Base-by-base conservation (phyloP, 805 yeast species). In the Vanderwaltozyma yarrowii region DNA sequence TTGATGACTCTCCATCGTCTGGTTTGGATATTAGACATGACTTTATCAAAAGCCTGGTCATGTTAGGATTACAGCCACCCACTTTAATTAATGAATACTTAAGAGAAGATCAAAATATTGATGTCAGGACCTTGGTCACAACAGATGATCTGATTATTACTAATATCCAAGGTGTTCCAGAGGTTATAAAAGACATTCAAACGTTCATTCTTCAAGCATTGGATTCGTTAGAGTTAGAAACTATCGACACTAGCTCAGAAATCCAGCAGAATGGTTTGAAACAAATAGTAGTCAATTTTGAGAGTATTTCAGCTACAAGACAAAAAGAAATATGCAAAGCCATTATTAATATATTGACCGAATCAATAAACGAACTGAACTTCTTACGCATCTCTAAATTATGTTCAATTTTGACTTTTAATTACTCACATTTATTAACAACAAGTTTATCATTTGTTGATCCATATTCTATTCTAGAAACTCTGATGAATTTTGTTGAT, bases 191-290 rank as follows among this genome's bases (percentile, higher is more conserved):
- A 14, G 63, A 65, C 35, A 39, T 66, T 14, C 38, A 52, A 9
- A 39, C 43, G 7, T 54, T 55, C 17, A 38, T 69, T 17, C 41
- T 43, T 8, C 44, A 44, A 5, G 41, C 54, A 3, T 34, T 59
- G 10, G 49, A 49, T 24, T 44, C 50, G 1, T 37, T 58, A n/a
- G 62, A 58, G 24, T 38, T 53, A 10, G 61, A 56, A 31, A 47
- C 74, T 41, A 44, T 64, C n/a, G 35, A 55, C 24, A 69, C 65
- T 27, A 61, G 65, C 8, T 64, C 70, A 37, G 69, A 71, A 14
- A 79, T 74, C 40, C 67, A 70, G 33, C 76, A 72, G 41, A 73
- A 84, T 8, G 65, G 72, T 35, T 52, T 81, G 54, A 39, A 67
- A 43, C 65, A 70, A 48, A 58, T 80, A 60, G 40, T 82, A 42